Base-by-base conservation (phyloP, 345 rosid species). In the Ceriops zippeliana region DNA sequence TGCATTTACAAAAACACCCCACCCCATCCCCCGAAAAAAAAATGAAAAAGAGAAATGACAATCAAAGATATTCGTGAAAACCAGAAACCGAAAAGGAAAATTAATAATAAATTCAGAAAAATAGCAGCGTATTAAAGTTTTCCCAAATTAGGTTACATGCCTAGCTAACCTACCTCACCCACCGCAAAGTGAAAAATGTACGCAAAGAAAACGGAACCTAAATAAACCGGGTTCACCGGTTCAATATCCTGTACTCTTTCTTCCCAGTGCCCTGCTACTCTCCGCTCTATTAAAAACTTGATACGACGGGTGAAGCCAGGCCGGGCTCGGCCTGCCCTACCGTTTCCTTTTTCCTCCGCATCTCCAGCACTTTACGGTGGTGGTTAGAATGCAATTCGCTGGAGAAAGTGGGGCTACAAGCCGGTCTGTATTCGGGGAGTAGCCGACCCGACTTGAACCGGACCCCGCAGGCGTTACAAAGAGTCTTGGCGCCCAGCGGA, bases 391-490 rank as follows among this genome's bases (percentile, higher is more conserved):
- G 98, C 74, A 84, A 59, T 61, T 86, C 86, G 38, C 80, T 80
- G 6, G 96, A 89, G 52, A 91, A 89, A 0, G 98, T 91, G 24
- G 97, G 98, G 79, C 98, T 93, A 62, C 92, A 85, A 51, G 96
- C 97, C 8, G 98, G 97, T 73, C 98, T 76, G 67, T 91, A 93
- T 67, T 93, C 97, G 19, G 98, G 97, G 27, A 87, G 70, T 7
- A 93, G 80, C 71, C 98, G 84, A 24, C 98, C 98, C 24, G 97
- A 93, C 73, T 93, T 93, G 75, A 74, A 91, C 77, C 97, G 76
- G 52, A 93, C 97, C 13, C 98, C 97, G 24, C 97, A 93, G 0
- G 97, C 97, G 71, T 93, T 93, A 70, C 98, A 93, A 13, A 93
- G 75, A 20, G 96, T 91, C 81, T 93, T 93, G 30, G 90, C 83